Conservation (phyloP, 2,329 filamentous ascomycete genomes). For the Elsinoe australis region DNA sequence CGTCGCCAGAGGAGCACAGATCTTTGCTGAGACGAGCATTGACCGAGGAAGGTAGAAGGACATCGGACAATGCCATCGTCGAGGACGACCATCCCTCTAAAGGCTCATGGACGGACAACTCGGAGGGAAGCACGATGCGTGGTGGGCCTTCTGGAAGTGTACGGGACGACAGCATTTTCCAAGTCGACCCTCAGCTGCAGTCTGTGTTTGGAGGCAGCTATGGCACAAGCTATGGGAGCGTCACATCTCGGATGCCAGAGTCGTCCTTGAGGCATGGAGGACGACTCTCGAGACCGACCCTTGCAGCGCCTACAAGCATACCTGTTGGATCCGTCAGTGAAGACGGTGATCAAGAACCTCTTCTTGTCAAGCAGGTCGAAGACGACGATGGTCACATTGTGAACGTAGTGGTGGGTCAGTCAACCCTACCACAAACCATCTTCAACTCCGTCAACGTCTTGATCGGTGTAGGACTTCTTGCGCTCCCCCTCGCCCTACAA, state of each 20-base stretch:
- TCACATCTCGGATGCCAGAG: conserved; percentile 50
- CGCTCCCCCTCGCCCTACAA: conserved; percentile 77
- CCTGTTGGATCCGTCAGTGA: conserved; percentile 5
- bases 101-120: conserved; percentile 25
- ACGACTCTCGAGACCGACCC: conserved; percentile 35
- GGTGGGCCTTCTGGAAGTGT: conserved; percentile 22
- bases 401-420: conserved; percentile 79
- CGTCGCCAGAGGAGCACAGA: conserved; percentile 33
- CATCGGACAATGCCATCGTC: conserved; percentile 33
- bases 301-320: conserved; percentile 28
- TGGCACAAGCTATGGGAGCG: conserved; percentile 53
- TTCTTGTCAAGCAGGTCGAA: conserved; percentile 83
- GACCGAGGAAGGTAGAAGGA: conserved; percentile 30
- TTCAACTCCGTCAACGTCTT: conserved; percentile 95
- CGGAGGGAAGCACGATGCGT: conserved; percentile 18
- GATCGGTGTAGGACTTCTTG: conserved; percentile 82
- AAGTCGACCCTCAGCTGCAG: conserved; percentile 49
- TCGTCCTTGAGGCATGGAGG: conserved; percentile 51
- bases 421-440: conserved; percentile 89
- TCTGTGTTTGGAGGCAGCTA: conserved; percentile 67
- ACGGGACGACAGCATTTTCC: conserved; percentile 39
- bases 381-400: conserved; percentile 76
- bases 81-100: conserved; percentile 26
- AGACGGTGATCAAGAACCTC: conserved; percentile 52
- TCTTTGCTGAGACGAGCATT: conserved; percentile 38